Evolutionary conservation across 192 early-diverging fungal species (phyloP), one percentile per base, ranked within the genome.

Genomic region (Chytriomyces sp.): DNA sequence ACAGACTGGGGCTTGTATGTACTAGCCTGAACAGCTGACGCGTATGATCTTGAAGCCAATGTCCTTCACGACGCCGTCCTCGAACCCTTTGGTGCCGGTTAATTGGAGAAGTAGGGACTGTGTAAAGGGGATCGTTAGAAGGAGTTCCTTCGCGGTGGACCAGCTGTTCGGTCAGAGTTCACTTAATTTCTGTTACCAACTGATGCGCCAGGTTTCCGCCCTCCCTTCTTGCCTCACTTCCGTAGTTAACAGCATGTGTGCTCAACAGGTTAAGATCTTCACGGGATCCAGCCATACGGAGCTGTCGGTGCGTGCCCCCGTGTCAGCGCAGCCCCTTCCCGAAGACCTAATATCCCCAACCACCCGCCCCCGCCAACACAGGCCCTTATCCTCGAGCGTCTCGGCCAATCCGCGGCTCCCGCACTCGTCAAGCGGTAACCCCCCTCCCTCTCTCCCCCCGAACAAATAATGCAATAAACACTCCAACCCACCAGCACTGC

Each of bases 251-350:
- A n/a, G n/a, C n/a, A n/a, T n/a, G n/a, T n/a, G n/a, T n/a, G n/a
- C n/a, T n/a, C n/a, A n/a, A 30, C 73, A 94, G 82, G 91, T 95
- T 49, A 95, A 96, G 71, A 85, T 97, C 55, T 95, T 99, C 75
- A 89, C 93, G 49, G 95, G 95, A 1, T 91, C 94, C 33, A 95
- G 94, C 31, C 95, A 99, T 80, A 89, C 94, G 34, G 92, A 92
- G 77, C 91, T 99, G 41, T 87, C 93, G 5, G 63, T 65, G n/a
- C 40, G 2, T 4, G 39, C 39, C 26, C 14, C 10, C 14, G 14
- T 62, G 12, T 34, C 31, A 38, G 32, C 38, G 1, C 30, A 17
- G 31, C 36, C 2, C 60, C 28, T 2, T 3, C 44, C 14, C 44
- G 44, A 14, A n/a, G 14, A n/a, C 14, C 22, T 49, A 49, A 32